These are phyloP conservation scores for Orbilia blumenaviensis DNA, from an alignment of 2,329 filamentous ascomycete genomes.

Conservation along the genomic window DNA sequence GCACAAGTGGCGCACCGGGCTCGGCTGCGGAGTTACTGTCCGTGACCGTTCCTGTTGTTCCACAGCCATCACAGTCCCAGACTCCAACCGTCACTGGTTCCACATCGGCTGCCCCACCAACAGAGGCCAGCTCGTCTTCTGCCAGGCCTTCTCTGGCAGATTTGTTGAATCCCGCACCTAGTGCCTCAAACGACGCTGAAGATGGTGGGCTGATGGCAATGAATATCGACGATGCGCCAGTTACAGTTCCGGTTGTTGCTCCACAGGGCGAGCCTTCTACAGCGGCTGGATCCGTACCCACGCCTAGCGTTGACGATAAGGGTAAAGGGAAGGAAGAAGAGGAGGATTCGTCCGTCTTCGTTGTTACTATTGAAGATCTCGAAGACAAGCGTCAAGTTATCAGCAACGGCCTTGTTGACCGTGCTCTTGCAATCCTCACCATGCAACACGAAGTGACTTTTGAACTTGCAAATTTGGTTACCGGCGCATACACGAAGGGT, in stretches of 20 bases:
- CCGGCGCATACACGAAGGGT: slow-evolving; percentile 72
- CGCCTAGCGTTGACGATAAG: slow-evolving; percentile 52
- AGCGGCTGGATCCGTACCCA: slow-evolving; percentile 20
- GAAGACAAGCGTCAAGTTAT: slow-evolving; percentile 78
- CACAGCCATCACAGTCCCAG: slow-evolving; percentile 12
- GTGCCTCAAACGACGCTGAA: slow-evolving; percentile 54
- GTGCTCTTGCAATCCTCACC: slow-evolving; percentile 87
- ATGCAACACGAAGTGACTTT: slow-evolving; percentile 88
- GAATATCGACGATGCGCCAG: slow-evolving; percentile 62
- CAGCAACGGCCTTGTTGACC: slow-evolving; percentile 81
- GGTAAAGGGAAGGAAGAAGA: slow-evolving; percentile 57
- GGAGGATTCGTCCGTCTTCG: slow-evolving; percentile 55
- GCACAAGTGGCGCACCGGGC: slow-evolving; percentile 6
- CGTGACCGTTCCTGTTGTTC: slow-evolving; percentile 6
- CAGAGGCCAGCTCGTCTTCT: slow-evolving; percentile 55
- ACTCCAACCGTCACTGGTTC: slow-evolving; percentile 13
- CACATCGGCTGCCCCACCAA: slow-evolving; percentile 54
- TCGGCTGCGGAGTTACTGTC: slow-evolving; percentile 8
- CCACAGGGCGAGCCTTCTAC: slow-evolving; percentile 38
- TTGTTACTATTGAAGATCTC: slow-evolving; percentile 77
- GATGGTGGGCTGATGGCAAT: slow-evolving; percentile 61
- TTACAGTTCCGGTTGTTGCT: slow-evolving; percentile 44
- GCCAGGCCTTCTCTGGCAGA: slow-evolving; percentile 56
- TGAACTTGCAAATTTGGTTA: slow-evolving; percentile 87
- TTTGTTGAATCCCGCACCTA: slow-evolving; percentile 55